phyloP scores from a whole-genome alignment of 164 flowering plant genomes.

The Tetrastigma voinierianum region DNA sequence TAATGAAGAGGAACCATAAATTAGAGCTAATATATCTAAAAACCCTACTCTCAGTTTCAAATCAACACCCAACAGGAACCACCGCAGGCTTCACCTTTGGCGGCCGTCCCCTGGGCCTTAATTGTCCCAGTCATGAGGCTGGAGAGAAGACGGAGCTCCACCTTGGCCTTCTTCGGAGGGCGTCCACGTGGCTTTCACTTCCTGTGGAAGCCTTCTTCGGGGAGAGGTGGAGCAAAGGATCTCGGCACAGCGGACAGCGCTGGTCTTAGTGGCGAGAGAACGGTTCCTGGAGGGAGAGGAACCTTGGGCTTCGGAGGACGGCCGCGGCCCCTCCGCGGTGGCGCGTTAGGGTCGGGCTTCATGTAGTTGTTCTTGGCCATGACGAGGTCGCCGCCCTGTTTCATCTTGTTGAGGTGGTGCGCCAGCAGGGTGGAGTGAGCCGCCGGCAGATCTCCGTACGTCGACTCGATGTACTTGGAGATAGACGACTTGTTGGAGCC shows the following conservation, averaged over 20 bases:
- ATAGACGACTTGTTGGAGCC: conserved; percentile 76
- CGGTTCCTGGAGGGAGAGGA: conserved; percentile 30
- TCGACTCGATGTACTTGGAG: conserved; percentile 59
- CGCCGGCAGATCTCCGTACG: conserved; percentile 56
- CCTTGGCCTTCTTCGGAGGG: conserved; percentile 54
- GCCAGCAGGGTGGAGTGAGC: conserved; percentile 56
- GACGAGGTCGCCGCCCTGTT: conserved; percentile 56
- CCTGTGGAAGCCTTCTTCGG: conserved; percentile 21
- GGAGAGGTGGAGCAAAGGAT: conserved; percentile 35
- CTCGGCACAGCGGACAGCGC: conserved; percentile 63
- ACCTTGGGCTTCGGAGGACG: conserved; percentile 82
- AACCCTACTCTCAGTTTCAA: background rate
- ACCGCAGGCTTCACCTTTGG: conserved; percentile 60
- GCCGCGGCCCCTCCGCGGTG: conserved; percentile 81
- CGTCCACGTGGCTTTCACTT: conserved; percentile 52
- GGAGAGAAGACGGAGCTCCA: conserved; percentile 1
- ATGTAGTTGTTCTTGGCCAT: conserved; percentile 72
- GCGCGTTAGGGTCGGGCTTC: conserved; percentile 63
- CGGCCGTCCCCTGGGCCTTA: conserved; percentile 61
- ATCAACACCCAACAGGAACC: conserved; percentile 33
- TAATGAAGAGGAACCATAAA: conserved; percentile 5
- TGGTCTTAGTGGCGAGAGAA: conserved; percentile 45
- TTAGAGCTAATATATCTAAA: conserved; percentile 10
- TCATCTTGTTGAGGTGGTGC: conserved; percentile 66
- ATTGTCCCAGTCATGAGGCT: conserved; percentile 2